Evolutionary conservation across 1,284 basidiomycete genomes (phyloP).

Genomic region (Ceratobasidium sp.): DNA sequence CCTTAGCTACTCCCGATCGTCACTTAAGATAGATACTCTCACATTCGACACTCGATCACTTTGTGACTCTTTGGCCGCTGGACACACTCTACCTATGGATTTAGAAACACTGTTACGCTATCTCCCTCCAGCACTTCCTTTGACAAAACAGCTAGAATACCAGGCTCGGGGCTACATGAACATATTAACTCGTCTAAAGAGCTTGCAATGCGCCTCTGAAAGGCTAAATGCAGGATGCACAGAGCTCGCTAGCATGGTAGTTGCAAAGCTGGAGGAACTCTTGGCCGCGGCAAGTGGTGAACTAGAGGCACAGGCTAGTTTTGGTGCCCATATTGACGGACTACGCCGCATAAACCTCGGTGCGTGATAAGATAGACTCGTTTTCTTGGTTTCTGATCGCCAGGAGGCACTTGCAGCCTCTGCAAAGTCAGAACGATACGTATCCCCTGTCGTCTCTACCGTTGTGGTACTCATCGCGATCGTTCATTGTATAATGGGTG

Average conservation of each 20-base stretch:
- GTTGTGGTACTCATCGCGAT: neutral
- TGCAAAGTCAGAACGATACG: neutral
- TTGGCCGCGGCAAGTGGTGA: neutral
- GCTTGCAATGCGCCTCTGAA: neutral
- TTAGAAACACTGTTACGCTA: neutral
- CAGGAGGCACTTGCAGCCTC: neutral
- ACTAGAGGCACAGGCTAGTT: neutral
- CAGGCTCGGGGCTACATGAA: neutral
- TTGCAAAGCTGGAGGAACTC: neutral
- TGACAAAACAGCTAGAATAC: neutral
- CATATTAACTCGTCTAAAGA: neutral
- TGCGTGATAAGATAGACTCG: neutral
- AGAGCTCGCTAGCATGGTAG: neutral
- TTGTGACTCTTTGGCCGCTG: neutral
- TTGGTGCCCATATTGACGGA: neutral
- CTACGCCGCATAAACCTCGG: neutral
- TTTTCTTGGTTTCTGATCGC: neutral
- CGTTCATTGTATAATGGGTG: constrained; percentile 11
- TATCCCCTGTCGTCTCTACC: neutral
- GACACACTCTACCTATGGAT: neutral
- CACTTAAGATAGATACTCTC: neutral
- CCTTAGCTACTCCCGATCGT: neutral
- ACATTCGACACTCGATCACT: neutral
- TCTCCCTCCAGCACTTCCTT: neutral
- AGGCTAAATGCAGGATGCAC: neutral